Percentiles rank a stretch among this genome's conserved stretches.
Conservation (phyloP, 2,329 filamentous ascomycete species). For the Fusarium nelsonii region DNA sequence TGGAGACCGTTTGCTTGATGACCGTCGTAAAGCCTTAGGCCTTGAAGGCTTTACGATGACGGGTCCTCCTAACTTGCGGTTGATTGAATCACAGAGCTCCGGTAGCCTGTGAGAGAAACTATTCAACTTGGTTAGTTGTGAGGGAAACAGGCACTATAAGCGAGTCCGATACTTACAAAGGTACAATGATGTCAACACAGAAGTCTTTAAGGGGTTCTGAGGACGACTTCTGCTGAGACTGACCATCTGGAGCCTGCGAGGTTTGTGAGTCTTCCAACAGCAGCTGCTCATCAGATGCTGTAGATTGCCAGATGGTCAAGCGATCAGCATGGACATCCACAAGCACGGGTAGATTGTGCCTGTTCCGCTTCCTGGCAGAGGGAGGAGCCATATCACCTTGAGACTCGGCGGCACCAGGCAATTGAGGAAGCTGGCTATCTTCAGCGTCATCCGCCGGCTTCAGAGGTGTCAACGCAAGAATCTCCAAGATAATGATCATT, state of each 20-base stretch:
- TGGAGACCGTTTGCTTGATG: constrained; percentile 58
- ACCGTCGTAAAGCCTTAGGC: constrained; percentile 61
- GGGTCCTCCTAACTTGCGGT: constrained; percentile 81
- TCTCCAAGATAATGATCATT: constrained; percentile 82
- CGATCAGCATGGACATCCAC: constrained; percentile 82
- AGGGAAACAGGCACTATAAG: not conserved
- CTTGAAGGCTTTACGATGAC: constrained; percentile 68
- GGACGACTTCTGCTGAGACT: constrained; percentile 57
- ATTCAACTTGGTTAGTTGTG: constrained; percentile 56
- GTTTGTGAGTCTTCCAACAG: constrained; percentile 63
- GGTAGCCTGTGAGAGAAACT: constrained; percentile 83
- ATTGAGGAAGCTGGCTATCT: constrained; percentile 62
- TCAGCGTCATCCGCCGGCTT: constrained; percentile 56
- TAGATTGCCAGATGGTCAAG: constrained; percentile 86
- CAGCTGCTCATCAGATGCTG: constrained; percentile 70
- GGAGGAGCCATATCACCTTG: constrained; percentile 48
- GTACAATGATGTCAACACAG: constrained; percentile 82
- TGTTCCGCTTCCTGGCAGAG: constrained; percentile 66
- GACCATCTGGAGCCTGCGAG: constrained; percentile 51
- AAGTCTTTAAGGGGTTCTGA: constrained; percentile 79
- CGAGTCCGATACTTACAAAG: constrained; percentile 70
- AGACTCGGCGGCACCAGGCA: constrained; percentile 55
- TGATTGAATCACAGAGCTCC: constrained; percentile 76
- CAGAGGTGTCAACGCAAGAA: constrained; percentile 75
- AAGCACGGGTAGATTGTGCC: constrained; percentile 73